Base-by-base conservation (phyloP, 2,329 filamentous ascomycete genomes). In the Fusarium goolgardi region DNA sequence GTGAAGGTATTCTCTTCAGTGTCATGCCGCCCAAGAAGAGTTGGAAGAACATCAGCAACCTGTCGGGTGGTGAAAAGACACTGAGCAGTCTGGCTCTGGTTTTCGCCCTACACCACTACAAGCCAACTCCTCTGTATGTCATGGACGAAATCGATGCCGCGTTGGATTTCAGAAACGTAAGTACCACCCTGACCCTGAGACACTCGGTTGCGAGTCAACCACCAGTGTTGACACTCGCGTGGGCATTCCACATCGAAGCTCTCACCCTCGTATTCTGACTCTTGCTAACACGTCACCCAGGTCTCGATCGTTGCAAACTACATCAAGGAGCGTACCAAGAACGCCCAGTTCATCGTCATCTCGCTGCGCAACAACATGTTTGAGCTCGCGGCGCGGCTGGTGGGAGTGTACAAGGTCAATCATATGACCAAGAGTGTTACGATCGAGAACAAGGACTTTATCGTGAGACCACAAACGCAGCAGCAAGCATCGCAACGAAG, bases 121-220 rank as follows among this genome's bases (percentile, higher is more conserved):
- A 97, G 82, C 96, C 96, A 12, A 99, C 96, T 65, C 96, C 96
- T 54, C 81, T 99, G 66, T 99, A 99, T 79, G 96, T 99, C 74
- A 99, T 99, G 96, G 96, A 99, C 81, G 96, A 99, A 83, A 99
- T 99, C 78, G 96, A 99, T 80, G 96, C 96, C 23, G 96, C 96
- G 31, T 81, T 99, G 81, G 96, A 99, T 83, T 99, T 99, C 85
- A 86, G 94, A 81, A 99, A 99, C 78, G 96, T 97, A 77, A 90
- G 92, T 88, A 52, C 44, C 40, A 57, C 59, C 55, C 21, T 49
- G 5, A 41, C 49, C 55, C 57, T 71, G 60, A 73, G 68, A 73
- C 71, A 74, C 51, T 73, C 71, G 71, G 65, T 44, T 73, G 60
- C 49, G 43, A 63, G 49, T 59, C 59, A 40, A 50, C 41, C 57